Conservation (phyloP, 1,284 basidiomycete species). For the Rhizoctonia solani region DNA sequence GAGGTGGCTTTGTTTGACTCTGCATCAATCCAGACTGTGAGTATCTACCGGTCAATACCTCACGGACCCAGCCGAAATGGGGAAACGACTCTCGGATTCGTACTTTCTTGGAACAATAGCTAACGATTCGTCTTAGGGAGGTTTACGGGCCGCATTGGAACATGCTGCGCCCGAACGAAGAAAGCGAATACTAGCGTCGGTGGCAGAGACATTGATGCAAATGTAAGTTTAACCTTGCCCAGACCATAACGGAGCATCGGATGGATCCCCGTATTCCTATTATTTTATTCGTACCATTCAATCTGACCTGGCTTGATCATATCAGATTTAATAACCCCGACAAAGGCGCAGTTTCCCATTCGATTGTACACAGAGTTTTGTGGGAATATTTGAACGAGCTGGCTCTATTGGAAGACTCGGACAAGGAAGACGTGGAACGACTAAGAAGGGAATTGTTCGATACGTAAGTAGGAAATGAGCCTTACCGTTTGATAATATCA, state of each 20-base stretch:
- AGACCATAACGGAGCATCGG: too few species aligned
- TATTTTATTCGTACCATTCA: neutral
- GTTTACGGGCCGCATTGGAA: conserved; percentile 25
- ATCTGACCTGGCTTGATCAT: neutral
- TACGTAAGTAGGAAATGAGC: conserved; percentile 48
- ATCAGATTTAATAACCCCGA: conserved; percentile 84
- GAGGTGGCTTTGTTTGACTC: conserved; percentile 72
- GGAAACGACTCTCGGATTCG: too few species aligned
- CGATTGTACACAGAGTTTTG: conserved; percentile 79
- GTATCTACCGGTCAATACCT: neutral
- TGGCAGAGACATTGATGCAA: conserved; percentile 74
- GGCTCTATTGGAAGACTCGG: conserved; percentile 55
- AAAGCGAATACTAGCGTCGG: conserved; percentile 64
- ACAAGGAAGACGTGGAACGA: conserved; percentile 56
- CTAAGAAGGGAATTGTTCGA: conserved; percentile 69
- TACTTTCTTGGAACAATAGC: too few species aligned
- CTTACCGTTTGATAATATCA: too few species aligned
- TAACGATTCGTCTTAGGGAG: too few species aligned
- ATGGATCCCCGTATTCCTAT: neutral
- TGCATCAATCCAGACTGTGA: conserved; percentile 23
- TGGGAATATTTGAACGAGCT: conserved; percentile 75
- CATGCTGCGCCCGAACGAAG: conserved; percentile 53
- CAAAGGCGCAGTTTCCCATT: conserved; percentile 82
- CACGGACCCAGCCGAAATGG: too few species aligned
- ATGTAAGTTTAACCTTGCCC: conserved; percentile 58